phyloP scores from a whole-genome alignment of 2,329 filamentous ascomycete species.

The Volutella citrinella region DNA sequence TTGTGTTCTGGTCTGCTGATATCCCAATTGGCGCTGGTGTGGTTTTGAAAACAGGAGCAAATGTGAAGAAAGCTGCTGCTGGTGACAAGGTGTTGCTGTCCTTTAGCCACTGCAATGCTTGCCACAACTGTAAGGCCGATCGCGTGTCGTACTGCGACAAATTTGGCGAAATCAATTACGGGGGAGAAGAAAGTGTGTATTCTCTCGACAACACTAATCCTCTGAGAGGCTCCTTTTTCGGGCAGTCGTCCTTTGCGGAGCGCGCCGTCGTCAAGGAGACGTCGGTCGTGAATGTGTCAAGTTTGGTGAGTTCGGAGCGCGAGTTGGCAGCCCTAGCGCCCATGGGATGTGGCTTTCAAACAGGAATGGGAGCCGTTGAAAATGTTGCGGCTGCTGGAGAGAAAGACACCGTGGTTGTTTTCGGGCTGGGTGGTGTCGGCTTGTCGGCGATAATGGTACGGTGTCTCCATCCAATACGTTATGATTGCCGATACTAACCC shows the following conservation, averaged over 20 bases:
- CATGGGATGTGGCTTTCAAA: not conserved
- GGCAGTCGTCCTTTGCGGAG: not conserved
- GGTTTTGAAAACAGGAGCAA: not conserved
- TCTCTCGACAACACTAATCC: not conserved
- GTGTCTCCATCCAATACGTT: too few relatives aligned
- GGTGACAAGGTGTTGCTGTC: slow-evolving; percentile 1
- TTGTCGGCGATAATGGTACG: too few relatives aligned
- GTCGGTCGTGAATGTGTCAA: slow-evolving; percentile 1
- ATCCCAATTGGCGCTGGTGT: not conserved
- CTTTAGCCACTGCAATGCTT: not conserved
- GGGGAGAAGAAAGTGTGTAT: not conserved
- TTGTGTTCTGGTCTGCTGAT: not conserved
- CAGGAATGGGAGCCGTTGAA: too few relatives aligned
- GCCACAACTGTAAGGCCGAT: not conserved
- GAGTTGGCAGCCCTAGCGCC: not conserved
- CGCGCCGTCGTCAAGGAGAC: not conserved
- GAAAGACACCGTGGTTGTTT: not conserved
- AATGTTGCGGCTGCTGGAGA: too few relatives aligned
- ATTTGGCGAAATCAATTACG: slow-evolving; percentile 1
- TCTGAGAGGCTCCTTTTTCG: not conserved
- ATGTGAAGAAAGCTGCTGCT: not conserved
- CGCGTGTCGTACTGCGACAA: not conserved
- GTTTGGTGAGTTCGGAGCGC: not conserved
- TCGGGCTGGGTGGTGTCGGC: too few relatives aligned
- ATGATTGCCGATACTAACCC: too few relatives aligned